phyloP scores from a whole-genome alignment of 352 stramenopile species.

The Paralagenidium karlingii region DNA sequence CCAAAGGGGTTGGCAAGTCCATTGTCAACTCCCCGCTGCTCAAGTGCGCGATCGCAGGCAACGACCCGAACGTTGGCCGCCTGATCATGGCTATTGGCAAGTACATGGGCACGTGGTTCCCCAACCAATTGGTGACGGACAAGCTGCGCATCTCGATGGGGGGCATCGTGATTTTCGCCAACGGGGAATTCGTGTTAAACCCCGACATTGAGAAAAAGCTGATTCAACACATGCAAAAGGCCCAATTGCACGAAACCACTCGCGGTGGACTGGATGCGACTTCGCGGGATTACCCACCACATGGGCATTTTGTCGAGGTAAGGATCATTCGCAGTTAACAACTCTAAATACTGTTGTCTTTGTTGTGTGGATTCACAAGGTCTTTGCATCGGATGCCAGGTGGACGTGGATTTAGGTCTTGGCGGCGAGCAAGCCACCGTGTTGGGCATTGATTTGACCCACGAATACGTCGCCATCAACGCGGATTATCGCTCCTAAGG shows the following conservation, averaged over 20 bases:
- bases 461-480: slow-evolving; percentile 98
- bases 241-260: slow-evolving; percentile 77
- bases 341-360: too few relatives aligned
- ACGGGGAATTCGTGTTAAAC: slow-evolving; percentile 89
- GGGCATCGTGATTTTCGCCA: slow-evolving; percentile 89
- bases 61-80: slow-evolving; percentile 97
- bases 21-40: slow-evolving; percentile 93
- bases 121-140: slow-evolving; percentile 60
- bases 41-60: slow-evolving; percentile 96
- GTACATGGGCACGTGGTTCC: slow-evolving; percentile 92
- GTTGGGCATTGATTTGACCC: slow-evolving; percentile 94
- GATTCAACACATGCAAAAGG: slow-evolving; percentile 90
- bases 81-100: slow-evolving; percentile 94
- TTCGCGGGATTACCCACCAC: slow-evolving; percentile 86
- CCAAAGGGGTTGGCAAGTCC: slow-evolving; percentile 84
- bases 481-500: slow-evolving; percentile 96
- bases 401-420: slow-evolving; percentile 90
- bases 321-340: not conserved
- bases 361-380: not conserved
- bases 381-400: slow-evolving; percentile 16
- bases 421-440: slow-evolving; percentile 77
- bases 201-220: slow-evolving; percentile 89
- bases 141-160: slow-evolving; percentile 83
- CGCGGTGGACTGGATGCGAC: slow-evolving; percentile 63
- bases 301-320: slow-evolving; percentile 93